phyloP scores from a whole-genome alignment of 805 yeast genomes.

The Wickerhamomyces xylosicus region DNA sequence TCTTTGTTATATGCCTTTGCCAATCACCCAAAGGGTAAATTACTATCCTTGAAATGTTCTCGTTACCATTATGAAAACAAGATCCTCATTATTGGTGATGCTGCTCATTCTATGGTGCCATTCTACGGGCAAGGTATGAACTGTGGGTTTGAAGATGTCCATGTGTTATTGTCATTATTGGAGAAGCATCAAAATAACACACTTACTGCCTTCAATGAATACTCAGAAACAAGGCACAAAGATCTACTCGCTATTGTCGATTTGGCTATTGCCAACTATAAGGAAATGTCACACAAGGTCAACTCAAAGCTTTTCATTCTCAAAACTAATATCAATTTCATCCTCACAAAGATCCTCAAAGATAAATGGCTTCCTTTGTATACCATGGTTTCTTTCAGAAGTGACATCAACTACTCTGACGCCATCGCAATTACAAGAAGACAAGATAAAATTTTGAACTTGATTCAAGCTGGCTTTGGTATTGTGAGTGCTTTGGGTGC shows the following conservation, averaged over 20 bases:
- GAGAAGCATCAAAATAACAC: conserved; percentile 6
- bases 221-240: conserved; percentile 30
- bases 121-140: conserved; percentile 97
- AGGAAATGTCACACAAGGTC: conserved; percentile 82
- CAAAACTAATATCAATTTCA: conserved; percentile 58
- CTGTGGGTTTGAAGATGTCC: conserved; percentile 89
- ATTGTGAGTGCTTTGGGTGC: conserved; percentile 3
- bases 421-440: conserved; percentile 46
- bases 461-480: conserved; percentile 9
- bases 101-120: conserved; percentile 97
- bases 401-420: conserved; percentile 66
- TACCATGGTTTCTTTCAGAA: conserved; percentile 85
- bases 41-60: conserved; percentile 58
- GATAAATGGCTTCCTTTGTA: conserved; percentile 77
- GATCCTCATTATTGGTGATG: conserved; percentile 75
- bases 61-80: conserved; percentile 61
- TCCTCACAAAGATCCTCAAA: conserved; percentile 47
- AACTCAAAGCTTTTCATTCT: conserved; percentile 47
- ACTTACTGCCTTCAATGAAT: conserved; percentile 6
- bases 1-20: conserved; percentile 38
- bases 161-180: conserved; percentile 40
- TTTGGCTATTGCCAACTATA: conserved; percentile 71
- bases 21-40: conserved; percentile 63
- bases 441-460: conserved; percentile 41
- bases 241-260: conserved; percentile 72